phyloP scores from a whole-genome alignment of 1,139 yeast species.

The Suhomyces yuchorum region DNA sequence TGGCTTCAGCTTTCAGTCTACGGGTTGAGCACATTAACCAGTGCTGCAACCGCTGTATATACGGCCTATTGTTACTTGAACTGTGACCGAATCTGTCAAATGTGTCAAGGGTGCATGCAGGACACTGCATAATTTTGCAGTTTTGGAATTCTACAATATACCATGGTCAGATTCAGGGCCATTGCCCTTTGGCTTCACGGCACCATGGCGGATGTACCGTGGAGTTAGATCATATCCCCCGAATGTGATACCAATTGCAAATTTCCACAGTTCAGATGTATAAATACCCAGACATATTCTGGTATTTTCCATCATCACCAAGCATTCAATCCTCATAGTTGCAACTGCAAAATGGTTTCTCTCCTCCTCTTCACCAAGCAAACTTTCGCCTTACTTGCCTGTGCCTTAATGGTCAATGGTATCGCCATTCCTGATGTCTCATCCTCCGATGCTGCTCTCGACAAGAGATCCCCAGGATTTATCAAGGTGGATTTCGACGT shows the following conservation, averaged over 20 bases:
- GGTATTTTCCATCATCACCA: neutral
- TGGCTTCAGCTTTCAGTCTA: neutral
- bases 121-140: slow-evolving; percentile 1
- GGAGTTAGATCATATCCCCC: too few relatives aligned
- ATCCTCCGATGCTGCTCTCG: slow-evolving; percentile 1
- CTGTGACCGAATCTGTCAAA: slow-evolving; percentile 5
- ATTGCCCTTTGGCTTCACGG: neutral
- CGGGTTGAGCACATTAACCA: neutral
- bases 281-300: neutral
- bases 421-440: slow-evolving; percentile 10
- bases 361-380: slow-evolving; percentile 12
- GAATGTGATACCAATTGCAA: too few relatives aligned
- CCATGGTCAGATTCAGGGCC: neutral
- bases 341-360: slow-evolving; percentile 11
- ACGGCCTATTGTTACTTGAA: slow-evolving; percentile 1
- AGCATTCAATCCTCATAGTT: neutral
- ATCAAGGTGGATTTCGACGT: slow-evolving; percentile 18
- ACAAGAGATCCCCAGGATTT: slow-evolving; percentile 12
- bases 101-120: slow-evolving; percentile 10
- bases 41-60: neutral
- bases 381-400: slow-evolving; percentile 10
- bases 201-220: neutral
- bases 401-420: slow-evolving; percentile 10
- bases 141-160: slow-evolving; percentile 1
- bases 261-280: neutral